Base-by-base conservation (phyloP, 805 yeast genomes). In the Saturnispora zaruensis region DNA sequence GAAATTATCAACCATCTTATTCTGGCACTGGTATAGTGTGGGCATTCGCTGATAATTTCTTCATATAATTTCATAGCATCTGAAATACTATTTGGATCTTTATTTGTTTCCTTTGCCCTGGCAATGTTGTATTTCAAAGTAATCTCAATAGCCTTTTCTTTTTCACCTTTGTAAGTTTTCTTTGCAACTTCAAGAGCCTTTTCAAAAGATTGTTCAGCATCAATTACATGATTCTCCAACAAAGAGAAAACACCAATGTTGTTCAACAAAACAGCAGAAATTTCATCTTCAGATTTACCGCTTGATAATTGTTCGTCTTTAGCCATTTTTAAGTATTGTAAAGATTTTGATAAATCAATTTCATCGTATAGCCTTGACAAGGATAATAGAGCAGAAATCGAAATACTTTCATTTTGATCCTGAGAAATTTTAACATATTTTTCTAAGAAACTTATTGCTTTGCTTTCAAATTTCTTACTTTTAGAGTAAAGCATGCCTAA, bases 211-310 rank as follows among this genome's bases (percentile, higher is more conserved):
- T 71, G 68, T 20, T 73, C 65, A 0, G 97, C 82, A 5, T 76
- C 77, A 23, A 44, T 45, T 3, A 41, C 42, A 21, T 62, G 61
- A 36, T 59, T 63, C 54, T 76, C 81, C 54, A 81, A 71, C 60
- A 85, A 84, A 51, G 86, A 78, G 65, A 88, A 79, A 5, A 87
- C 95, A 41, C 95, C 98, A 56, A 88, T 72, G 59, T 93, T 93
- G 62, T 88, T 89, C 59, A 81, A 72, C 26, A 91, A 69, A 57
- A 81, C 84, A 43, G 76, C 66, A 2, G 81, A 79, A 2, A 74
- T 70, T 33, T 72, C 73, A 41, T 80, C 75, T n/a, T 59, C 55
- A 3, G 66, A 59, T 18, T 68, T 66, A 13, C 71, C 69, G 11
- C 65, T 55, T 1, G 60, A 53, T 13, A 66, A 51, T 44, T 71